Conservation (phyloP, 164 flowering plant species). For the Macadamia integrifolia region DNA sequence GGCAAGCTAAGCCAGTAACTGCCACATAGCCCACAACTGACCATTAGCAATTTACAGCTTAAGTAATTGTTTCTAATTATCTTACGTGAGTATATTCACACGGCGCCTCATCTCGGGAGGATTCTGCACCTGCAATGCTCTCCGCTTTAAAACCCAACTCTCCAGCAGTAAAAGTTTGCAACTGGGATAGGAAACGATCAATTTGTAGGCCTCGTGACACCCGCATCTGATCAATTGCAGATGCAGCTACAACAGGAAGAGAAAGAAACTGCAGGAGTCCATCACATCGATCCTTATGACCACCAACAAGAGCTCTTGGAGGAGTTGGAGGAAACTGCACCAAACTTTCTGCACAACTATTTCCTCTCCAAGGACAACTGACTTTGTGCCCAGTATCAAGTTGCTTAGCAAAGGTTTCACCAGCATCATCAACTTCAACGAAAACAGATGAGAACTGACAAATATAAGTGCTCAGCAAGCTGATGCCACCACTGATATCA, state of each 20-base stretch:
- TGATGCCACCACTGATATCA: conserved; percentile 3
- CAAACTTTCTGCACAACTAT: conserved; percentile 91
- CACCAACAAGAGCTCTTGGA: conserved; percentile 85
- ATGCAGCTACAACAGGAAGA: conserved; percentile 74
- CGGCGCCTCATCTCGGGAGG: conserved; percentile 43
- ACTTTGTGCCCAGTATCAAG: conserved; percentile 69
- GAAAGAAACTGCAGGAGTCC: conserved; percentile 81
- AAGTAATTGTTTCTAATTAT: not conserved
- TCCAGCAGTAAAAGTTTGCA: conserved; percentile 29
- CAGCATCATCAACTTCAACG: conserved; percentile 60
- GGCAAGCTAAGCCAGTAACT: no score
- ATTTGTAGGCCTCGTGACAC: conserved; percentile 59
- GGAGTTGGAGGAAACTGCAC: conserved; percentile 99
- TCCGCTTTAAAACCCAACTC: conserved; percentile 61
- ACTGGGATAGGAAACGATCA: conserved; percentile 67
- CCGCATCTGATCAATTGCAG: conserved; percentile 74
- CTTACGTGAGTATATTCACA: conserved; percentile 61
- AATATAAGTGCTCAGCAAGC: conserved; percentile 21
- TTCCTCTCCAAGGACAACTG: conserved; percentile 90
- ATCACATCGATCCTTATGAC: conserved; percentile 95
- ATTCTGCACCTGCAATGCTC: conserved; percentile 39
- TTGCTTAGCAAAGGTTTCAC: conserved; percentile 66
- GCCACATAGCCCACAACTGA: no score
- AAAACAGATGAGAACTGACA: conserved; percentile 8
- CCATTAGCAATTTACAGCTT: no score